phyloP scores from a whole-genome alignment of 495 filamentous ascomycete species.

The Pyrenula aspistea region DNA sequence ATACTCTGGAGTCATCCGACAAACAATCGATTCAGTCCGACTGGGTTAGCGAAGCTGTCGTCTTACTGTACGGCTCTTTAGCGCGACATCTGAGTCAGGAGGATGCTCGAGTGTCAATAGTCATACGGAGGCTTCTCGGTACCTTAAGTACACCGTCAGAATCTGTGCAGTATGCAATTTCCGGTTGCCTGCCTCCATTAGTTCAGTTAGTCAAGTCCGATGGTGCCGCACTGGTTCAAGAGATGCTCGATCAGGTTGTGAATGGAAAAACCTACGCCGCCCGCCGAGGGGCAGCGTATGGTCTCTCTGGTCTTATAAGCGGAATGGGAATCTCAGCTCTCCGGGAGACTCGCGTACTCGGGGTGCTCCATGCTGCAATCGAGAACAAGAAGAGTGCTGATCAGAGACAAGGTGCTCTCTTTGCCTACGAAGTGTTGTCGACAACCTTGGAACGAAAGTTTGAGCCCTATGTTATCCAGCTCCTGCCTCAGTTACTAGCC shows the following conservation, averaged over 20 bases:
- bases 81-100: slow-evolving; percentile 75
- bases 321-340: slow-evolving; percentile 76
- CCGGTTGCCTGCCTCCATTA: slow-evolving; percentile 82
- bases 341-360: slow-evolving; percentile 75
- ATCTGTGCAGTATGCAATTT: slow-evolving; percentile 89
- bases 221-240: slow-evolving; percentile 64
- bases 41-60: slow-evolving; percentile 87
- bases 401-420: slow-evolving; percentile 75
- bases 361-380: slow-evolving; percentile 57
- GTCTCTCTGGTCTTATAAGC: slow-evolving; percentile 77
- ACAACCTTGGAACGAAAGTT: slow-evolving; percentile 76
- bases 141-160: slow-evolving; percentile 94
- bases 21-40: slow-evolving; percentile 67
- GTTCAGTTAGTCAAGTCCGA: slow-evolving; percentile 69
- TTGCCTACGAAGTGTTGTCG: slow-evolving; percentile 84
- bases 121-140: slow-evolving; percentile 69
- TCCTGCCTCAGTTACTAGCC: slow-evolving; percentile 78
- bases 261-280: slow-evolving; percentile 81
- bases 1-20: slow-evolving; percentile 68
- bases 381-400: slow-evolving; percentile 90
- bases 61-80: slow-evolving; percentile 90
- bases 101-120: slow-evolving; percentile 71
- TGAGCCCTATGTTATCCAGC: slow-evolving; percentile 92
- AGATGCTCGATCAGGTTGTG: slow-evolving; percentile 66
- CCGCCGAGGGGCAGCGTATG: slow-evolving; percentile 87